Evolutionary conservation across 371 early-diverging fungal species (phyloP).

Genomic region (Apophysomyces ossiformis): DNA sequence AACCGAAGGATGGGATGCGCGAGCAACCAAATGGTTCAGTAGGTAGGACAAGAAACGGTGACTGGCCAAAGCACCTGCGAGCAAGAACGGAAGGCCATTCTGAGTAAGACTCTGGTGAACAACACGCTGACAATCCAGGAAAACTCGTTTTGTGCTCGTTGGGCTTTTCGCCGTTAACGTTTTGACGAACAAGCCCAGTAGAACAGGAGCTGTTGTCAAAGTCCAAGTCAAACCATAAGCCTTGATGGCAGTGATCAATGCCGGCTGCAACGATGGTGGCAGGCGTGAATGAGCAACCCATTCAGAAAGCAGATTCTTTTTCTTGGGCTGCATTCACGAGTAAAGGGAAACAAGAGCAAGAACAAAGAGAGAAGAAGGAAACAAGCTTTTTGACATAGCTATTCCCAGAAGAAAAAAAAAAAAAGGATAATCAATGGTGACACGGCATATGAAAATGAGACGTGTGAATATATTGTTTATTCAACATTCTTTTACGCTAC

Average conservation of each 20-base stretch:
- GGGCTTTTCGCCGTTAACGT: slow-evolving; percentile 3
- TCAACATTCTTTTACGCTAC: too few species aligned
- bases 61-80: slow-evolving; percentile 42
- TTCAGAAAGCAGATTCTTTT: not conserved
- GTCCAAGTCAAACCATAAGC: slow-evolving; percentile 49
- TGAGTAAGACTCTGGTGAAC: slow-evolving; percentile 29
- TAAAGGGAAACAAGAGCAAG: not conserved
- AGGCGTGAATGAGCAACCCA: not conserved
- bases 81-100: slow-evolving; percentile 45
- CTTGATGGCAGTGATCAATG: slow-evolving; percentile 38
- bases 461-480: too few species aligned
- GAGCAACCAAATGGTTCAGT: slow-evolving; percentile 1
- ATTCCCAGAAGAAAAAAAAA: too few species aligned
- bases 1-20: not conserved
- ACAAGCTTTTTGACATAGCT: not conserved
- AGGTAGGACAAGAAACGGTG: slow-evolving; percentile 28
- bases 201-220: slow-evolving; percentile 34
- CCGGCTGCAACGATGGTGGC: slow-evolving; percentile 19
- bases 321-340: not conserved
- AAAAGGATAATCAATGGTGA: not conserved
- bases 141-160: slow-evolving; percentile 16
- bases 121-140: slow-evolving; percentile 22
- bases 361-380: not conserved
- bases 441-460: slow-evolving; percentile 6
- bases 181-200: slow-evolving; percentile 32